Conservation (phyloP, 2,329 filamentous ascomycete species). For the Dactylellina leptospora region DNA sequence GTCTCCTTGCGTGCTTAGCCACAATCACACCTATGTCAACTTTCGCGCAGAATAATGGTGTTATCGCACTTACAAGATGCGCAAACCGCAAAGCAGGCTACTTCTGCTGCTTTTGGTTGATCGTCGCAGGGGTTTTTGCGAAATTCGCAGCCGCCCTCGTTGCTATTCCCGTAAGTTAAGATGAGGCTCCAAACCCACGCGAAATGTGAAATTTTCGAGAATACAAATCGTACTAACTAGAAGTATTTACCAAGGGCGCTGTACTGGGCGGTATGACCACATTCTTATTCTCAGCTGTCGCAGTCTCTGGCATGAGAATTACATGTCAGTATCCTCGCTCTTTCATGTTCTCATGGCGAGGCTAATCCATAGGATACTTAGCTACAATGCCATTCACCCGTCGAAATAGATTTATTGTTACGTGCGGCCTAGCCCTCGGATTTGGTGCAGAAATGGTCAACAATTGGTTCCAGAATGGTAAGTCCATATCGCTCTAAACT, state of each 20-base stretch:
- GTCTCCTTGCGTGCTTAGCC: slow-evolving; percentile 67
- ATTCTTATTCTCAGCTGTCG: slow-evolving; percentile 73
- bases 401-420: slow-evolving; percentile 71
- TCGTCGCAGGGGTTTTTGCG: slow-evolving; percentile 75
- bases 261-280: slow-evolving; percentile 66
- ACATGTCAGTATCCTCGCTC: slow-evolving; percentile 65
- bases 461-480: slow-evolving; percentile 63
- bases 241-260: slow-evolving; percentile 57
- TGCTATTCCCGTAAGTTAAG: slow-evolving; percentile 66
- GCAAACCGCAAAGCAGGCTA: slow-evolving; percentile 75
- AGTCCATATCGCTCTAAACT: not conserved
- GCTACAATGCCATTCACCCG: slow-evolving; percentile 35
- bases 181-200: not conserved
- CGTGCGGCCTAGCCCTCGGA: slow-evolving; percentile 64
- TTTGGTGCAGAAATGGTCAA: slow-evolving; percentile 63
- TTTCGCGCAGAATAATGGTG: slow-evolving; percentile 75
- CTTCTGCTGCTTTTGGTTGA: slow-evolving; percentile 71
- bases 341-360: not conserved
- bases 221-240: too few species aligned
- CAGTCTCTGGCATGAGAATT: slow-evolving; percentile 73
- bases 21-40: slow-evolving; percentile 75
- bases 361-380: slow-evolving; percentile 66
- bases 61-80: slow-evolving; percentile 72
- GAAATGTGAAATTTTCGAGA: not conserved
- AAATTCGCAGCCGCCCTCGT: slow-evolving; percentile 76